Percentiles rank a stretch among this genome's conserved stretches.
Evolutionary conservation across 2,329 filamentous ascomycete genomes (phyloP).

Genomic region (Ophiostoma perfectum): DNA sequence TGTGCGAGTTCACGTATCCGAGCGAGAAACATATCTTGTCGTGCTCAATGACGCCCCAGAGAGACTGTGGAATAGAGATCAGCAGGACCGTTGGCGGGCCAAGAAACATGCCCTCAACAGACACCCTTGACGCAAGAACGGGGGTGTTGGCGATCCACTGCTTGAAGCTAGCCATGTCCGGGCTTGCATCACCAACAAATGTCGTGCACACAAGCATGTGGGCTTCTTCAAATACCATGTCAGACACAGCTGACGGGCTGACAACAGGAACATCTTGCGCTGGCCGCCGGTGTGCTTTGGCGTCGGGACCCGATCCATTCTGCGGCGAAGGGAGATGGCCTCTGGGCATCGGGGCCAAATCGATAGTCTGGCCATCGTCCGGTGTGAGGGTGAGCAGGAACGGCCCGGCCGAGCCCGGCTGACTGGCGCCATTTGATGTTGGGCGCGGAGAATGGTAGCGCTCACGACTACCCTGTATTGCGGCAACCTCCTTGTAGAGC

Average conservation of each 20-base stretch:
- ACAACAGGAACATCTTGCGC: slow-evolving; percentile 40
- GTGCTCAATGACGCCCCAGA: slow-evolving; percentile 60
- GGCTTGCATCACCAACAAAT: slow-evolving; percentile 59
- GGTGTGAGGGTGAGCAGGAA: slow-evolving; percentile 53
- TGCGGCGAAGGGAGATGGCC: slow-evolving; percentile 30
- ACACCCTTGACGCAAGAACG: slow-evolving; percentile 51
- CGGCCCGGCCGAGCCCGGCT: slow-evolving; percentile 34
- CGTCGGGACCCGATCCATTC: slow-evolving; percentile 10
- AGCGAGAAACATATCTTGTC: slow-evolving; percentile 63
- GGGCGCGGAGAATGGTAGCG: background rate
- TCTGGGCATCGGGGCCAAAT: slow-evolving; percentile 45
- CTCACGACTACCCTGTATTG: slow-evolving; percentile 42
- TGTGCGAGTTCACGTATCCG: slow-evolving; percentile 61
- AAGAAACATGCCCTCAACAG: slow-evolving; percentile 63
- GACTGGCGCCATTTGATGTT: background rate
- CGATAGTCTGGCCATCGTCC: slow-evolving; percentile 48
- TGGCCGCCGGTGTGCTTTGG: slow-evolving; percentile 24
- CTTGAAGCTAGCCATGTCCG: slow-evolving; percentile 61
- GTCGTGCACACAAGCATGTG: slow-evolving; percentile 62
- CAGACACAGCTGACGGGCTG: slow-evolving; percentile 45
- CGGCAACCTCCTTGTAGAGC: slow-evolving; percentile 52
- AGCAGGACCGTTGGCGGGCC: slow-evolving; percentile 61
- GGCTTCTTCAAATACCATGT: slow-evolving; percentile 57
- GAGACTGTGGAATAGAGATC: slow-evolving; percentile 58
- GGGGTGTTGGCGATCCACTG: slow-evolving; percentile 60